phyloP scores from a whole-genome alignment of 352 stramenopile genomes.

The Phytophthora meadii region DNA sequence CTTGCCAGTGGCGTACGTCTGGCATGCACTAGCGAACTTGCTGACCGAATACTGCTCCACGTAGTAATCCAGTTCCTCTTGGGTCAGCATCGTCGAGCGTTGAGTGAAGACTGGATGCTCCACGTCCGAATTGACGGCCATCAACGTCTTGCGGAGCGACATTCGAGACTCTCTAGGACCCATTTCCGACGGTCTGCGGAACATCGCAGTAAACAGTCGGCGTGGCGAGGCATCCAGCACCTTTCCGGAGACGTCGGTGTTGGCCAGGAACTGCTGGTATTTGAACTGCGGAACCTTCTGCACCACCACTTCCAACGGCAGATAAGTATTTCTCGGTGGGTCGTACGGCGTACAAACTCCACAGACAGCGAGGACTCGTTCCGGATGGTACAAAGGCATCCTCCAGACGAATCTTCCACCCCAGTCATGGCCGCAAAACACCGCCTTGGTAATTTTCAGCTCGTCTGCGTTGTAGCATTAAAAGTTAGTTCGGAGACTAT shows the following conservation, averaged over 20 bases:
- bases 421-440: slow-evolving; percentile 78
- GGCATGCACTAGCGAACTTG: slow-evolving; percentile 46
- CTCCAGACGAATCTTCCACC: slow-evolving; percentile 57
- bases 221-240: slow-evolving; percentile 43
- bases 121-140: slow-evolving; percentile 31
- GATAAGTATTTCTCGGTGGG: slow-evolving; percentile 38
- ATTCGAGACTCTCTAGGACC: slow-evolving; percentile 7
- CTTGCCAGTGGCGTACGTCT: slow-evolving; percentile 49
- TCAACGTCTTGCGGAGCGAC: slow-evolving; percentile 41
- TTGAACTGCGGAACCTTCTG: slow-evolving; percentile 46
- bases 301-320: slow-evolving; percentile 39
- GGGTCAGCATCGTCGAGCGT: slow-evolving; percentile 44
- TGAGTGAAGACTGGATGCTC: slow-evolving; percentile 44
- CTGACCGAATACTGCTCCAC: slow-evolving; percentile 43
- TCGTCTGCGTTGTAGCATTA: slow-evolving; percentile 35
- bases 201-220: slow-evolving; percentile 48
- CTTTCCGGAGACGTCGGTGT: slow-evolving; percentile 40
- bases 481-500: background rate
- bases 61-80: slow-evolving; percentile 61
- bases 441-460: slow-evolving; percentile 53
- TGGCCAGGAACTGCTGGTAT: slow-evolving; percentile 52
- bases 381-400: slow-evolving; percentile 63
- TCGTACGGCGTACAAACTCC: slow-evolving; percentile 68
- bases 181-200: slow-evolving; percentile 42
- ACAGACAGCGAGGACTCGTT: slow-evolving; percentile 59